Percentiles rank a stretch among this genome's conserved stretches.
Evolutionary conservation across 2,329 filamentous ascomycete species (phyloP).

Genomic region (Onygenales sp.): DNA sequence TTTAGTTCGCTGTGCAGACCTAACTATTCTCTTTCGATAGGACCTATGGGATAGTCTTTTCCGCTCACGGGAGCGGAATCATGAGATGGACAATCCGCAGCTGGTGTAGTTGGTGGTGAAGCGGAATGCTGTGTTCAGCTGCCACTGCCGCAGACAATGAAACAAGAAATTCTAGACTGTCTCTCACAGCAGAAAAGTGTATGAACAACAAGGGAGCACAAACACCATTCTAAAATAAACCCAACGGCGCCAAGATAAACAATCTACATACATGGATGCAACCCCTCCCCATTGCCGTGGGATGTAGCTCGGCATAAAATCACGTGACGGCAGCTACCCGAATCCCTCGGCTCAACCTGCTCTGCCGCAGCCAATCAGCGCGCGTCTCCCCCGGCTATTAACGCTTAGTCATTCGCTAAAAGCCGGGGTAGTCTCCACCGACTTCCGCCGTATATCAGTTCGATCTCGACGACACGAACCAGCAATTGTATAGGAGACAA

Average conservation of each 20-base stretch:
- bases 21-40: not conserved
- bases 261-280: too few species aligned
- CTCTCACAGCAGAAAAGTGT: not conserved
- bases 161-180: not conserved
- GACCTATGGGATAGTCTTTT: not conserved
- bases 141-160: not conserved
- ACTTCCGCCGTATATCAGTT: too few species aligned
- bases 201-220: too few species aligned
- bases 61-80: not conserved
- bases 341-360: not conserved
- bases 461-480: too few species aligned
- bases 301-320: not conserved
- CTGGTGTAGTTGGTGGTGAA: not conserved
- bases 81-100: not conserved
- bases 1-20: not conserved
- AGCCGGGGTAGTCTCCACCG: not conserved
- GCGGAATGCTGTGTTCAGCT: not conserved
- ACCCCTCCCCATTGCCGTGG: too few species aligned
- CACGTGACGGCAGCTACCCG: not conserved
- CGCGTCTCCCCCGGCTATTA: not conserved
- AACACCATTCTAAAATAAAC: too few species aligned
- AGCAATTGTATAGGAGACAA: too few species aligned
- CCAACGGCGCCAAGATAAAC: too few species aligned
- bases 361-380: not conserved
- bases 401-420: not conserved